A percentile compares a stretch with the other conserved stretches of the same genome.
Conservation (phyloP, 768 basidiomycete genomes). For the Suillus luteus region DNA sequence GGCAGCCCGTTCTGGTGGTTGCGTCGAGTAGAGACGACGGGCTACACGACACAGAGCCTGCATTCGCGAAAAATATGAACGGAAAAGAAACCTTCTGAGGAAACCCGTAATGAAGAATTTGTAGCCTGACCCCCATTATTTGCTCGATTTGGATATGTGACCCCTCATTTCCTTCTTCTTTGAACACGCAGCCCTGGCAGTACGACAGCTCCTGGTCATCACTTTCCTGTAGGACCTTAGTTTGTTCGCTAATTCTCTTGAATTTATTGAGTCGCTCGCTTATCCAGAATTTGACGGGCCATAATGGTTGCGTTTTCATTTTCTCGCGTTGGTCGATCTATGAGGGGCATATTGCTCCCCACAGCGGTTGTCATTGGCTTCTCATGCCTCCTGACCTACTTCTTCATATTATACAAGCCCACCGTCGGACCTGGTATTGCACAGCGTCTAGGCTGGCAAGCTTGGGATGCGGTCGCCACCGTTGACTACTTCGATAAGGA, state of each 20-base stretch:
- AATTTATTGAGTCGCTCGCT: slow-evolving; percentile 15
- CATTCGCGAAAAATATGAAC: slow-evolving; percentile 27
- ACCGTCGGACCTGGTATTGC: slow-evolving; percentile 66
- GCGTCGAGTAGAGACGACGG: slow-evolving; percentile 43
- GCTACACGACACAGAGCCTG: slow-evolving; percentile 33
- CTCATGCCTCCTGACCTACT: slow-evolving; percentile 69
- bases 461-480: slow-evolving; percentile 70
- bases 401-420: slow-evolving; percentile 83
- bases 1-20: slow-evolving; percentile 52
- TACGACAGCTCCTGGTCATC: neutral
- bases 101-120: neutral
- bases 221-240: neutral
- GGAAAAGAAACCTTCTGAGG: neutral
- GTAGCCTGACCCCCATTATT: neutral
- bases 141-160: neutral
- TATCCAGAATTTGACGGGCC: slow-evolving; percentile 14
- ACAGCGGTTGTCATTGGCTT: slow-evolving; percentile 64
- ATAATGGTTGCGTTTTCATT: slow-evolving; percentile 42
- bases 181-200: neutral
- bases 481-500: slow-evolving; percentile 10
- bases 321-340: slow-evolving; percentile 48
- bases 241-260: neutral
- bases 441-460: slow-evolving; percentile 86
- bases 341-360: slow-evolving; percentile 59
- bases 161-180: neutral